Percentiles rank a stretch among this genome's conserved stretches.
These are phyloP conservation scores for Roridomyces roridus DNA, from an alignment of 768 basidiomycete species.

Conservation along the genomic window DNA sequence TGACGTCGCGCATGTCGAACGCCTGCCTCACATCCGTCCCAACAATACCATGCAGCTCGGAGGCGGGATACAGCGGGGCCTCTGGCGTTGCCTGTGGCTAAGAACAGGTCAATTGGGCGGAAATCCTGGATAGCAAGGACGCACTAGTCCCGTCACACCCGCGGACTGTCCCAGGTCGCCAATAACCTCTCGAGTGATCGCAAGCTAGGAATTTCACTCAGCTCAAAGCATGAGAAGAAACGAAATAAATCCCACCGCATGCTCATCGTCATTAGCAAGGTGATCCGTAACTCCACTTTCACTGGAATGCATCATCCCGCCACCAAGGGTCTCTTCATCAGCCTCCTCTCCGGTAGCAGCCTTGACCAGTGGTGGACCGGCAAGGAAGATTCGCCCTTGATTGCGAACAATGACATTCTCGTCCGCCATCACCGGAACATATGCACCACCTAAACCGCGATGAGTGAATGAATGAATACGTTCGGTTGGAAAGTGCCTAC, in stretches of 20 bases:
- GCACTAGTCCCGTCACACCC: slow-evolving; percentile 54
- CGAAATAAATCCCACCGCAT: slow-evolving; percentile 48
- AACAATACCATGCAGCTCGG: slow-evolving; percentile 90
- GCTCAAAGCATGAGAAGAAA: background rate
- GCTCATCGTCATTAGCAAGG: slow-evolving; percentile 83
- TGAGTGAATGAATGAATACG: slow-evolving; percentile 8
- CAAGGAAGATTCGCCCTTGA: slow-evolving; percentile 93
- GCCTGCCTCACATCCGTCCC: slow-evolving; percentile 87
- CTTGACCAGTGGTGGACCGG: slow-evolving; percentile 93
- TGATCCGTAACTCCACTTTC: slow-evolving; percentile 94
- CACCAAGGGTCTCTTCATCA: slow-evolving; percentile 91
- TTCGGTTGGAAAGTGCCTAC: slow-evolving; percentile 35
- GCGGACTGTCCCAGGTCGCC: slow-evolving; percentile 78
- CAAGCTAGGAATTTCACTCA: slow-evolving; percentile 41
- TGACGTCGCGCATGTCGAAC: slow-evolving; percentile 95
- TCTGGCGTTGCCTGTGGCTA: slow-evolving; percentile 69
- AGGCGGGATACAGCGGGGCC: slow-evolving; percentile 77
- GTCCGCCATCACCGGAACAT: slow-evolving; percentile 96
- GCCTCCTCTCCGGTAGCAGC: slow-evolving; percentile 94
- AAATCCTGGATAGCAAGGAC: slow-evolving; percentile 22
- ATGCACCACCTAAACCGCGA: slow-evolving; percentile 71
- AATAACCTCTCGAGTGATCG: slow-evolving; percentile 77
- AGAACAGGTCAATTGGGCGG: slow-evolving; percentile 2
- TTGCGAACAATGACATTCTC: slow-evolving; percentile 91
- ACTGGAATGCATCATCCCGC: slow-evolving; percentile 89